Conservation (phyloP, 805 yeast species). For the Pichia ethanolica region DNA sequence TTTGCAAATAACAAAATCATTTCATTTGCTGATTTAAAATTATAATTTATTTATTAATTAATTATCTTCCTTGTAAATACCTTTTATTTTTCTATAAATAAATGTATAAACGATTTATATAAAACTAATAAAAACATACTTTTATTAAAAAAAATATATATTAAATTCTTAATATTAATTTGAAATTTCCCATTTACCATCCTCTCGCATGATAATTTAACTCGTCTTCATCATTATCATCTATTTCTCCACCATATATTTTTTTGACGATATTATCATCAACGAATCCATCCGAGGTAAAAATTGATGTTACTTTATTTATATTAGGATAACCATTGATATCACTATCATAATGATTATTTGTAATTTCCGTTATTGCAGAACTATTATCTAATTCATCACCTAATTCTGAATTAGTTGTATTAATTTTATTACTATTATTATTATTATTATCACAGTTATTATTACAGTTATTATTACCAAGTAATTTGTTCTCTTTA, state of each 20-base stretch:
- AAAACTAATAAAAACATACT: no score
- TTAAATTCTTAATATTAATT: no score
- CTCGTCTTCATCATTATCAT: constrained; percentile 25
- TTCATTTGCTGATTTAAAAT: constrained; percentile 19
- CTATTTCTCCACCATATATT: constrained; percentile 3
- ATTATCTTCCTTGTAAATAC: background rate
- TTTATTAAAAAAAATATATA: no score
- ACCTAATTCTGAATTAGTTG: no score
- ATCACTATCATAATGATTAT: no score
- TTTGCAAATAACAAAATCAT: constrained; percentile 20
- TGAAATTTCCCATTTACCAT: constrained; percentile 22
- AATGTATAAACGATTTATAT: background rate
- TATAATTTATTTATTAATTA: constrained; percentile 4
- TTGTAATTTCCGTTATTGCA: no score
- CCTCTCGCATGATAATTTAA: constrained; percentile 36
- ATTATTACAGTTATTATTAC: no score
- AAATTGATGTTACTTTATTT: background rate
- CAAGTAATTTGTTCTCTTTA: constrained; percentile 21
- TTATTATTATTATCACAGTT: no score
- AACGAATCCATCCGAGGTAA: constrained; percentile 13
- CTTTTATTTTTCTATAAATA: background rate
- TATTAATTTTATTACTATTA: no score
- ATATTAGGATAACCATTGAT: background rate
- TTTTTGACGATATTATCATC: constrained; percentile 7
- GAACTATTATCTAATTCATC: no score